A percentile compares a stretch with the other conserved stretches of the same genome.
These are phyloP conservation scores for Ophiognomonia clavigignenti-juglandacearum DNA, from an alignment of 2,329 filamentous ascomycete species.

Conservation along the genomic window DNA sequence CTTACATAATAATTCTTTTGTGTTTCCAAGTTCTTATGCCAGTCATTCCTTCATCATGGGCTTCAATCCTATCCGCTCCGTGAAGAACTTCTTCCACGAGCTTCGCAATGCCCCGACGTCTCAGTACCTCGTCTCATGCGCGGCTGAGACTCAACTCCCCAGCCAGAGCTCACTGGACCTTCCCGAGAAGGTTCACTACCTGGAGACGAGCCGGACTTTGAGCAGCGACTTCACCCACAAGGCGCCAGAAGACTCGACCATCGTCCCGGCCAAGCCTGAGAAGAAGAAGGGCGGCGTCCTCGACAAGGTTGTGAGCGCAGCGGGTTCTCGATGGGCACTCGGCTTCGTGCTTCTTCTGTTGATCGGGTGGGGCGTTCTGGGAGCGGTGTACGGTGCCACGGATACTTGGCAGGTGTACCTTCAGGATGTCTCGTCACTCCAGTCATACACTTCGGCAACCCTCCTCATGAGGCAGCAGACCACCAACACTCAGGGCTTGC, in stretches of 20 bases:
- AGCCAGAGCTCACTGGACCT: slow-evolving; percentile 9
- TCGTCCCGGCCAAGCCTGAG: not conserved
- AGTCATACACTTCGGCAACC: slow-evolving; percentile 32
- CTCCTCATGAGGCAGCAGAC: slow-evolving; percentile 34
- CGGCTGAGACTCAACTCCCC: slow-evolving; percentile 16
- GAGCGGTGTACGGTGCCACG: slow-evolving; percentile 25
- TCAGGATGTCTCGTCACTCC: slow-evolving; percentile 30
- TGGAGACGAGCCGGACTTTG: slow-evolving; percentile 13
- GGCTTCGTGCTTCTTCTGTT: slow-evolving; percentile 27
- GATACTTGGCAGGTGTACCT: slow-evolving; percentile 32
- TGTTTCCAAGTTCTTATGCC: not conserved
- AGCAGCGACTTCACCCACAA: slow-evolving; percentile 13
- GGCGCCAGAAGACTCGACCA: not conserved
- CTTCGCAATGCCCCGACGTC: slow-evolving; percentile 17
- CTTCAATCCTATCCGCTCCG: slow-evolving; percentile 6
- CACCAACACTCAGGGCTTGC: slow-evolving; percentile 25
- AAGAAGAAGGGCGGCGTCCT: slow-evolving; percentile 11
- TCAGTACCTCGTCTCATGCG: slow-evolving; percentile 17
- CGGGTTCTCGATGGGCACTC: slow-evolving; percentile 20
- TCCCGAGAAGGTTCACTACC: slow-evolving; percentile 11
- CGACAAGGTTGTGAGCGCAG: slow-evolving; percentile 17
- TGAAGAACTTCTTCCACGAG: slow-evolving; percentile 14
- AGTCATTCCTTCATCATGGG: not conserved
- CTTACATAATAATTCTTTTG: too few relatives aligned
- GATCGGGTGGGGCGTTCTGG: slow-evolving; percentile 25